A percentile compares a stretch with the other conserved stretches of the same genome.
These are phyloP conservation scores for Oryza brachyantha DNA, from an alignment of 176 grass and related monocot species.

Conservation along the genomic window DNA sequence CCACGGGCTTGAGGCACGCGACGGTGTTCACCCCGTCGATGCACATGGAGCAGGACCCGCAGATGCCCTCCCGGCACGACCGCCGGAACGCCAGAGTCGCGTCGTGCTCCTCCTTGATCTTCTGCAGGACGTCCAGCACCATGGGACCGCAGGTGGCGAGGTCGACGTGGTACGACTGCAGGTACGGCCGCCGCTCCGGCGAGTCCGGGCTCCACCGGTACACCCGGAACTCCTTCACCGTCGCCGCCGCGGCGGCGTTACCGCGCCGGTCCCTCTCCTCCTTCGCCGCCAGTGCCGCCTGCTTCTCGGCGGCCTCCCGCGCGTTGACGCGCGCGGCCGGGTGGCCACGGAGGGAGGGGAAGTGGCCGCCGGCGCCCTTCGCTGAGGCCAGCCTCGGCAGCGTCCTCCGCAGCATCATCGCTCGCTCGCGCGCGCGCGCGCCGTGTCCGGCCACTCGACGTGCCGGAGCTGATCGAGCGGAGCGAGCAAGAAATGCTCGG, in stretches of 20 bases:
- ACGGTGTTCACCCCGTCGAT: slow-evolving; percentile 78
- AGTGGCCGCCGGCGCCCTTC: slow-evolving; percentile 51
- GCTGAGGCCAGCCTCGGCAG: slow-evolving; percentile 43
- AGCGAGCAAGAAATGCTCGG: background rate
- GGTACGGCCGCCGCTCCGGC: slow-evolving; percentile 40
- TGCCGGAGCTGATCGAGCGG: background rate
- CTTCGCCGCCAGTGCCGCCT: slow-evolving; percentile 11
- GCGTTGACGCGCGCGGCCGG: slow-evolving; percentile 38
- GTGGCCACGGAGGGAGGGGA: slow-evolving; percentile 46
- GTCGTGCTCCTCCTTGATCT: slow-evolving; percentile 76
- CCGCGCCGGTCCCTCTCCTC: background rate
- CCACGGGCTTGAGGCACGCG: slow-evolving; percentile 61
- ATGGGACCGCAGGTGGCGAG: slow-evolving; percentile 59
- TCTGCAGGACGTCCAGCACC: slow-evolving; percentile 69
- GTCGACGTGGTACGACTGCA: slow-evolving; percentile 67
- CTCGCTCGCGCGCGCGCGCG: too few relatives aligned
- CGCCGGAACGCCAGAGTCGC: slow-evolving; percentile 56
- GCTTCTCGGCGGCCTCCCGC: slow-evolving; percentile 41
- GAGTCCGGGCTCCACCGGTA: slow-evolving; percentile 77
- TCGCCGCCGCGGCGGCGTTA: background rate
- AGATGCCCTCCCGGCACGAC: slow-evolving; percentile 81
- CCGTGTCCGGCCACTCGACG: background rate
- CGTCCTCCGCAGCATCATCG: slow-evolving; percentile 26
- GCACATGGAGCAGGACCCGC: slow-evolving; percentile 73
- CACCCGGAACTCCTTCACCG: slow-evolving; percentile 66